A percentile compares a stretch with the other conserved stretches of the same genome.
Conservation (phyloP, 768 basidiomycete genomes). For the Pleurotus cornucopiae region DNA sequence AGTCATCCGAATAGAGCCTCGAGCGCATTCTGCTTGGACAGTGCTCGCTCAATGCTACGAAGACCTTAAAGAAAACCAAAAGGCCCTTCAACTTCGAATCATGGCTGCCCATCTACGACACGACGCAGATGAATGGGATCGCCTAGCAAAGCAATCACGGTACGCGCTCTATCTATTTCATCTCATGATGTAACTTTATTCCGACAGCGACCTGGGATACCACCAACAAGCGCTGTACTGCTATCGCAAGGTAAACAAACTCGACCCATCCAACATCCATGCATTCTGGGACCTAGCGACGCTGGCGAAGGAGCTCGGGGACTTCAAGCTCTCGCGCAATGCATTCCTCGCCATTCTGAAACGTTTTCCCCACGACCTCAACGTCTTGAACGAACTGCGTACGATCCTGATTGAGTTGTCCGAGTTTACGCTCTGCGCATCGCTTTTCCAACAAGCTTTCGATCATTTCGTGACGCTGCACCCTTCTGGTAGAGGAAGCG, state of each 20-base stretch:
- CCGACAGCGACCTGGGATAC: constrained; percentile 57
- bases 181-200: background rate
- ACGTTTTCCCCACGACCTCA: constrained; percentile 74
- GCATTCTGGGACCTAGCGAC: constrained; percentile 88
- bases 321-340: constrained; percentile 57
- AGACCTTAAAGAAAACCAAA: constrained; percentile 63
- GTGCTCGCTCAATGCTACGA: constrained; percentile 83
- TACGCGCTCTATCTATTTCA: constrained; percentile 20
- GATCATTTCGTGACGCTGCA: constrained; percentile 54
- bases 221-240: constrained; percentile 91
- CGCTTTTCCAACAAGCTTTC: constrained; percentile 71
- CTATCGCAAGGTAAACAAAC: constrained; percentile 73
- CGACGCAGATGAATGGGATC: constrained; percentile 85
- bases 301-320: constrained; percentile 72
- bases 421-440: constrained; percentile 60
- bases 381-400: constrained; percentile 73
- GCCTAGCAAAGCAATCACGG: constrained; percentile 73
- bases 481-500: constrained; percentile 36
- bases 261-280: constrained; percentile 79
- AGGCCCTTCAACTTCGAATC: constrained; percentile 78
- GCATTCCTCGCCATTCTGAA: constrained; percentile 71
- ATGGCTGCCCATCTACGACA: constrained; percentile 87
- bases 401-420: constrained; percentile 71
- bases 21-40: constrained; percentile 79
- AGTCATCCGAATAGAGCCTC: constrained; percentile 90